Evolutionary conservation across 2,329 filamentous ascomycete genomes (phyloP), one percentile per base, ranked within the genome.

Genomic region (Aspergillus intermedius): DNA sequence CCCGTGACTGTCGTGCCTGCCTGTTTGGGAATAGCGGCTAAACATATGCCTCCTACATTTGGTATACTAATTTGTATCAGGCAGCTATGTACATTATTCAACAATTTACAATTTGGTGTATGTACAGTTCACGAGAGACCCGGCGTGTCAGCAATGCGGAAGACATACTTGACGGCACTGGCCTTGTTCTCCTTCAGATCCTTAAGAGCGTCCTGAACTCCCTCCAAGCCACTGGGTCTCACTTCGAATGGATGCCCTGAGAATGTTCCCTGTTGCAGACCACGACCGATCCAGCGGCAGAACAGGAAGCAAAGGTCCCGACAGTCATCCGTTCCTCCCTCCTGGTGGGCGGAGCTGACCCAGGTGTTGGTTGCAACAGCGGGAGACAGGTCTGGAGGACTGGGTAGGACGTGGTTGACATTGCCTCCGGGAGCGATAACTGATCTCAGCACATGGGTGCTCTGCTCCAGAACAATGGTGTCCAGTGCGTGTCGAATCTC

Each of bases 81-180:
- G 7, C 8, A 9, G 9, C 25, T 28, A 30, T 30, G 10, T 30
- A 30, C 25, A 30, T 12, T 7, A 3, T 28, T 28, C 25, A 12
- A 30, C 1, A 12, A 30, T 30, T 30, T 9, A 30, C 10, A 30
- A 5, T 10, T 30, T 12, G 25, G 4, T 4, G 25, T 30, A 9
- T 30, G 17, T 40, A 21, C 37, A 12, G 9, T 22, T 40, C 37
- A 40, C 34, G 34, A 17, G 2, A 47, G 17, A 13, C 48, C 54
- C 19, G 58, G 52, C 25, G 77, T 79, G 17, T 80, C 76, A 7
- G 52, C 72, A 60, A 81, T 74, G 54, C 67, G 69, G 59, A 79
- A 81, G 1, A 86, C 77, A 68, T 83, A 86, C 66, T 86, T 86
- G 0, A 79, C 71, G 1, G 74, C 82, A 59, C 77, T 82, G n/a